Base-by-base conservation (phyloP, 805 yeast genomes). In the Saccharomycopsis sp. region DNA sequence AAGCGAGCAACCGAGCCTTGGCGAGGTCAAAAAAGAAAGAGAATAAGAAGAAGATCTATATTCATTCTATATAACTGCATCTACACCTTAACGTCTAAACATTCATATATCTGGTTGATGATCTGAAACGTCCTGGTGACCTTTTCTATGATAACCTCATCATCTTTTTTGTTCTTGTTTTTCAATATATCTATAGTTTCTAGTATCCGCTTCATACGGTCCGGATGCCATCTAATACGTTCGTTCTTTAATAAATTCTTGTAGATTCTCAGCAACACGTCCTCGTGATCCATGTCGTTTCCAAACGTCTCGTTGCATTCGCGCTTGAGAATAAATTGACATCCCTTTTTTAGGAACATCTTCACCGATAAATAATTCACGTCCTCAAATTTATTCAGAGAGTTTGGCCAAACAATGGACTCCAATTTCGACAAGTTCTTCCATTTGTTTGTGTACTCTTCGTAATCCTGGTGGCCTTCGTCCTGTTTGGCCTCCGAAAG, bases 171-270 rank as follows among this genome's bases (percentile, higher is more conserved):
- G 12, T 52, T 41, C 19, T 17, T 29, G 22, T 29, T 41, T 8
- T 25, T 34, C 19, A 52, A 52, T 20, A 53, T 47, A 19, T 56
- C 57, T 2, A 41, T 14, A 66, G 61, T 25, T 60, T 66, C 57
- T 8, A 70, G 64, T 38, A 64, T 66, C 12, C 68, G 65, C 9
- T 65, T 65, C 84, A 84, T 78, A 63, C 75, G 75, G 64, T 82
- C 87, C 1, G 86, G 86, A 65, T 82, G 86, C 86, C 87, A 82
- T 62, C 79, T 67, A 12, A 82, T 65, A 57, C 86, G 65, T 63
- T 83, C 86, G 52, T 61, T 65, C 58, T 74, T 77, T 8, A 68
- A 55, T 34, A 63, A 59, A 17, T 64, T 58, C 52, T 55, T 60
- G 56, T 52, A 52, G 56, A 56, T 53, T 34, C 49, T 15, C 3